Base-by-base conservation (phyloP, 2,329 filamentous ascomycete species). In the Herpotrichia juniperi region DNA sequence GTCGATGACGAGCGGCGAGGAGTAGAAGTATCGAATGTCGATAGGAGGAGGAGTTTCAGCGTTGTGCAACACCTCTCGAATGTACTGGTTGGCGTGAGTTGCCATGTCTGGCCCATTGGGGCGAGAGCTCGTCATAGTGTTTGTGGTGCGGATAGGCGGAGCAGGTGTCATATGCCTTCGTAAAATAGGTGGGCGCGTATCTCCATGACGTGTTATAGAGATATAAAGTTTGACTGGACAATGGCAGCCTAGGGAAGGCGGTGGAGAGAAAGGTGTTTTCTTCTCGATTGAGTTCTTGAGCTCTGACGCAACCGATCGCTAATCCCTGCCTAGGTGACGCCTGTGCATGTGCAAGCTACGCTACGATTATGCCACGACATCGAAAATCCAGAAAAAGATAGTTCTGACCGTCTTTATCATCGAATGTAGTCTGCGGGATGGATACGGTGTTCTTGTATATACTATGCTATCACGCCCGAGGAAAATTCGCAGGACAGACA, bases 1-100 rank as follows among this genome's bases (percentile, higher is more conserved):
- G 66, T 96, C 92, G 67, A 96, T 92, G 25, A 91, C 88, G 44
- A 93, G 83, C 11, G 86, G 79, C 10, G 91, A 94, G 12, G 86
- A 83, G 73, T 96, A 96, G 75, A 96, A 96, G 77, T 91, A 96
- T 43, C 74, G 74, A 28, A 71, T 67, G 42, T 63, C 50, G 25
- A 75, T 68, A 3, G 67, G 46, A 17, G 73, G 61, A 25, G 74
- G 69, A 2, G 68, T 59, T 48, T 75, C 71, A 17, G 58, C 43
- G 6, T 63, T 61, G 47, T 79, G 76, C 22, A 79, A 66, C 21
- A 78, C 68, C 56, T 78, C 72, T 44, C 77, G 72, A 42, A 78
- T 75, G 62, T 78, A 79, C 54, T 74, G 72, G 56, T 77, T 78
- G 30, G 76, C 66, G 32, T 67, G 67, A 8, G 63, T 63, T 28